Conservation (phyloP, 805 yeast species). For the Lipomyces sp. region DNA sequence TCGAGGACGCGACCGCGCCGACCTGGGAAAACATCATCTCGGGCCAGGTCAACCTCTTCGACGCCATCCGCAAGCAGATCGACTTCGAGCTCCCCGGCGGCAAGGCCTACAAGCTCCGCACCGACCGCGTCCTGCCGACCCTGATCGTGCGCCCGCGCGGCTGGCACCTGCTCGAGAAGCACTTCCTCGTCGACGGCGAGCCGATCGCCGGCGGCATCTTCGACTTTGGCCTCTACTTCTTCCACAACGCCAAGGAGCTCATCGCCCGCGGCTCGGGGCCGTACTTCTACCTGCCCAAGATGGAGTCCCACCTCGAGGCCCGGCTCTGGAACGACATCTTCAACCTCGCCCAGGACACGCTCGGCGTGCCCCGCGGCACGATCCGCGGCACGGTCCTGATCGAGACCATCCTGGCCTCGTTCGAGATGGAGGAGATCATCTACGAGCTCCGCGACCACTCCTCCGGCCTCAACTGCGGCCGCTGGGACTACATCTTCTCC, state of each 20-base stretch:
- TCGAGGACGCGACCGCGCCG: slow-evolving; percentile 70
- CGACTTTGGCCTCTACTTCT: slow-evolving; percentile 69
- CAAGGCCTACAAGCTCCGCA: slow-evolving; percentile 52
- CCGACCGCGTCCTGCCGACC: slow-evolving; percentile 53
- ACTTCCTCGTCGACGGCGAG: slow-evolving; percentile 63
- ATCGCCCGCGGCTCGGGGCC: slow-evolving; percentile 61
- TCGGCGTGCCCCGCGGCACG: slow-evolving; percentile 63
- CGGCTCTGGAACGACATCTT: slow-evolving; percentile 72
- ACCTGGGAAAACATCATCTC: slow-evolving; percentile 65
- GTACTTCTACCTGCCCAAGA: slow-evolving; percentile 69
- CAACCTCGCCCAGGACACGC: slow-evolving; percentile 60
- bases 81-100: slow-evolving; percentile 38
- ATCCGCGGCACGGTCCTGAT: slow-evolving; percentile 69
- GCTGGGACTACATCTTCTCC: slow-evolving; percentile 75
- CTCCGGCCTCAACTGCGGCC: slow-evolving; percentile 71
- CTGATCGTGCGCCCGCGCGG: slow-evolving; percentile 59
- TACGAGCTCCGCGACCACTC: slow-evolving; percentile 69
- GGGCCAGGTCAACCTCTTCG: slow-evolving; percentile 68
- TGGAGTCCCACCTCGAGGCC: slow-evolving; percentile 75
- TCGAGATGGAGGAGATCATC: slow-evolving; percentile 76
- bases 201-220: slow-evolving; percentile 64
- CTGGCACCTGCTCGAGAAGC: slow-evolving; percentile 70
- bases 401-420: slow-evolving; percentile 69
- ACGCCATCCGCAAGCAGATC: slow-evolving; percentile 60
- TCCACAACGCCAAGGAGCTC: slow-evolving; percentile 62